phyloP scores from a whole-genome alignment of 441 rosid genomes.

The Eruca vesicaria region DNA sequence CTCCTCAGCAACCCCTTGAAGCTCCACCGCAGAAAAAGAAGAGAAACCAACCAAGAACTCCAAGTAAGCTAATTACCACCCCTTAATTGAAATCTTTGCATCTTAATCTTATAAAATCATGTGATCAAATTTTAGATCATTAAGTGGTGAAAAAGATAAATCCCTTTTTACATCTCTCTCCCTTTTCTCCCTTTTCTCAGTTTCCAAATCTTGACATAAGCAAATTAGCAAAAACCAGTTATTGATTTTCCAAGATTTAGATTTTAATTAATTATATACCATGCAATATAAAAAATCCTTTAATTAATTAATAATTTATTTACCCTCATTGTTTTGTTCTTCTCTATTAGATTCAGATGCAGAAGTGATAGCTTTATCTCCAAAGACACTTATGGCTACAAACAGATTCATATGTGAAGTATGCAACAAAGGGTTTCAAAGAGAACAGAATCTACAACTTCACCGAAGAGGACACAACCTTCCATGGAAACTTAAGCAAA shows the following conservation, averaged over 20 bases:
- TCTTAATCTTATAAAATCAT: constrained; percentile 16
- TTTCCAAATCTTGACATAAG: constrained; percentile 25
- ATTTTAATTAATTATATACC: constrained; percentile 11
- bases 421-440: constrained; percentile 95
- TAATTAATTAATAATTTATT: not conserved
- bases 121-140: not conserved
- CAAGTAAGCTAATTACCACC: constrained; percentile 54
- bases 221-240: constrained; percentile 25
- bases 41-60: constrained; percentile 89
- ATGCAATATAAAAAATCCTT: constrained; percentile 19
- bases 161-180: not conserved
- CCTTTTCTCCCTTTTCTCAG: not conserved
- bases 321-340: not conserved
- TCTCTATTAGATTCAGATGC: constrained; percentile 70
- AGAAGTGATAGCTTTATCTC: constrained; percentile 90
- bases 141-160: constrained; percentile 24
- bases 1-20: constrained; percentile 23
- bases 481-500: constrained; percentile 94
- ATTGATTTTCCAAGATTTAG: constrained; percentile 9
- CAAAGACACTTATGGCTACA: constrained; percentile 92
- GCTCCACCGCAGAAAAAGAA: constrained; percentile 69
- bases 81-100: constrained; percentile 7
- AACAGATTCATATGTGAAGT: constrained; percentile 96
- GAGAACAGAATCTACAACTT: constrained; percentile 93
- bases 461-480: constrained; percentile 96